Evolutionary conservation across 108 stramenopile species (phyloP).

Genomic region (Cylindrotheca closterium): DNA sequence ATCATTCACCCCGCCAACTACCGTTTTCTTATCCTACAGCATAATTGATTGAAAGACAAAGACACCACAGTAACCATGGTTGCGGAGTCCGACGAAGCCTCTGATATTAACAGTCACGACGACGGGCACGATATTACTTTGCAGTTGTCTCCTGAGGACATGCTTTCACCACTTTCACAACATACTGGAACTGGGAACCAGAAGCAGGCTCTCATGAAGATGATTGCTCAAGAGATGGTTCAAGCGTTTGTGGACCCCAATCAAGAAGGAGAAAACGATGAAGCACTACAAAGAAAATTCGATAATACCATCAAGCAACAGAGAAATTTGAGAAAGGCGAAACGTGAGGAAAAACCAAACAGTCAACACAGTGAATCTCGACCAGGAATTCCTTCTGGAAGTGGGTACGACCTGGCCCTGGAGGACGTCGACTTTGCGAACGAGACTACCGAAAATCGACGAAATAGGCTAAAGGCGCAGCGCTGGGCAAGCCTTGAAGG

Average conservation of each 20-base stretch:
- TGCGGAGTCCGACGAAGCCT: no score
- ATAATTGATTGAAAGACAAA: no score
- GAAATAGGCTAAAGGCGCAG: background rate
- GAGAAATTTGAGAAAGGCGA: conserved; percentile 6
- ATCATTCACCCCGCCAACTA: no score
- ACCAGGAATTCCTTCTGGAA: background rate
- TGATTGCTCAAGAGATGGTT: conserved; percentile 29
- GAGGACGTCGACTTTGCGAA: background rate
- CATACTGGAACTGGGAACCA: background rate
- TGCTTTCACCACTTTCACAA: no score
- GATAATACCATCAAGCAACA: conserved; percentile 9
- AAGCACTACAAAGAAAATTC: conserved; percentile 7
- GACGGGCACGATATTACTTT: no score
- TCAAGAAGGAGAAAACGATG: conserved; percentile 7
- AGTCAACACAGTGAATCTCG: background rate
- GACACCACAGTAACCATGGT: no score
- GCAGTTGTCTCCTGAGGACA: no score
- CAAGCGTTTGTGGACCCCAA: conserved; percentile 2
- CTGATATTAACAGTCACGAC: no score
- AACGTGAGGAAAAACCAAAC: conserved; percentile 2
- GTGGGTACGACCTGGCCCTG: background rate
- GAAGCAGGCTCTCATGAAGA: conserved; percentile 19
- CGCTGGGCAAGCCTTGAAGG: no score
- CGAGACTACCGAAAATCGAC: background rate
- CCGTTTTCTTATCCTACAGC: no score